Conservation (phyloP, 768 basidiomycete genomes). For the Boletellus emodensis region DNA sequence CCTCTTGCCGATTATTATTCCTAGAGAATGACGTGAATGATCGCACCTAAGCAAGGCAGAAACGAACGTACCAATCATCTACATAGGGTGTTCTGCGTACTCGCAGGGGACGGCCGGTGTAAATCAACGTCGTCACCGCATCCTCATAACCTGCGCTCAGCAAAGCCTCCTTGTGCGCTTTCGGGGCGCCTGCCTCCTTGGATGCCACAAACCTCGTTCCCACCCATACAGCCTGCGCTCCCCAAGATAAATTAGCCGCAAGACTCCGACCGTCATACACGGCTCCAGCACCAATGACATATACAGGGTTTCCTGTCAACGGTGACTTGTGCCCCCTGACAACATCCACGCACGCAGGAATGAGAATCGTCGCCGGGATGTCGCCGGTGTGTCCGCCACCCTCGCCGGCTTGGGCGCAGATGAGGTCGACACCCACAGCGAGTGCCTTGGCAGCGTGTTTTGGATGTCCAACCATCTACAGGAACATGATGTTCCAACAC, state of each 20-base stretch:
- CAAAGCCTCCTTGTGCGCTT: constrained; percentile 78
- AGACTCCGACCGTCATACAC: constrained; percentile 86
- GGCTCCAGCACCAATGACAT: constrained; percentile 89
- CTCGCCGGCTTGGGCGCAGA: constrained; percentile 93
- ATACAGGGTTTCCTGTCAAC: constrained; percentile 77
- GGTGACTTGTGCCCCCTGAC: constrained; percentile 74
- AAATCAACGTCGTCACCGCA: constrained; percentile 80
- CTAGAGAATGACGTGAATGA: constrained; percentile 31
- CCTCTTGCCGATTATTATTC: constrained; percentile 72
- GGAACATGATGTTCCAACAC: background rate
- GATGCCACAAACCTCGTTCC: constrained; percentile 86
- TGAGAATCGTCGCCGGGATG: constrained; percentile 77
- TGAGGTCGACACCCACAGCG: constrained; percentile 82
- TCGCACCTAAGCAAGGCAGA: background rate
- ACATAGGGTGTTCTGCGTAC: constrained; percentile 84
- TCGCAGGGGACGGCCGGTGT: constrained; percentile 84
- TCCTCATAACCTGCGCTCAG: constrained; percentile 73
- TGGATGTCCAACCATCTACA: constrained; percentile 87
- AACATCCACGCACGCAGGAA: constrained; percentile 86
- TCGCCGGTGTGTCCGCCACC: constrained; percentile 89
- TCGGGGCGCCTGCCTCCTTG: constrained; percentile 76
- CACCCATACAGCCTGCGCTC: constrained; percentile 88
- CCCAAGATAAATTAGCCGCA: constrained; percentile 85
- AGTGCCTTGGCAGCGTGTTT: constrained; percentile 83
- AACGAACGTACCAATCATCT: constrained; percentile 62